Evolutionary conservation across 2,329 filamentous ascomycete species (phyloP), one percentile per base, ranked within the genome.

Genomic region (Epichloe sibirici): DNA sequence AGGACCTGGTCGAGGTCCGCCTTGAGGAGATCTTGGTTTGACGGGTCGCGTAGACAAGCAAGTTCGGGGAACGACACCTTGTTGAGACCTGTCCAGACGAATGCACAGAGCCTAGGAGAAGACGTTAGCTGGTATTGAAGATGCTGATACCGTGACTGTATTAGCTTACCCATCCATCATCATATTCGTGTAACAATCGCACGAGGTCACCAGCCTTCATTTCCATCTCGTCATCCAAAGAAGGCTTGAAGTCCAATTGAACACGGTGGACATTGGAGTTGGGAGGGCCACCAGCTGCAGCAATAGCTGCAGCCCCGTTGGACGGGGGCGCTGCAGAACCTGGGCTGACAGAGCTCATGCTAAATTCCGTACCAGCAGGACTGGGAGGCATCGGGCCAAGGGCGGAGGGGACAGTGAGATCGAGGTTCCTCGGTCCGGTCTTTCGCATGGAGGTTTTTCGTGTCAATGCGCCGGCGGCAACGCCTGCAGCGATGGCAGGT

Each of bases 31-130:
- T 45, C 90, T 85, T 46, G 90, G 88, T 74, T 94, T 96, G 57
- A 97, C 86, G 17, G 91, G 89, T 48, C 90, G 84, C 53, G 89
- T 87, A 13, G 93, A 97, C 48, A 98, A 77, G 71, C 93, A 98
- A 39, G 90, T 95, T 60, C 93, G 83, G 13, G 93, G 93, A 53
- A 87, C 88, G 50, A 97, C 93, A 74, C 93, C 93, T 73, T 97
- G 90, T 62, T 87, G 78, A 55, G 89, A 90, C 57, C 90, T 86
- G 69, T 97, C 90, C 62, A 97, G 83, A 58, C 85, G 86, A 60
- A 90, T 86, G 69, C 90, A 96, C 52, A 97, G 87, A 63, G 90
- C 88, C 88, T 48, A 8, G 35, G 13, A 40, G 11, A 15, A 23
- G 9, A 15, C 8, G 15, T 53, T 43, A 50, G 51, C 31, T 31